phyloP scores from a whole-genome alignment of 768 basidiomycete genomes.

The Lepiota venenata region DNA sequence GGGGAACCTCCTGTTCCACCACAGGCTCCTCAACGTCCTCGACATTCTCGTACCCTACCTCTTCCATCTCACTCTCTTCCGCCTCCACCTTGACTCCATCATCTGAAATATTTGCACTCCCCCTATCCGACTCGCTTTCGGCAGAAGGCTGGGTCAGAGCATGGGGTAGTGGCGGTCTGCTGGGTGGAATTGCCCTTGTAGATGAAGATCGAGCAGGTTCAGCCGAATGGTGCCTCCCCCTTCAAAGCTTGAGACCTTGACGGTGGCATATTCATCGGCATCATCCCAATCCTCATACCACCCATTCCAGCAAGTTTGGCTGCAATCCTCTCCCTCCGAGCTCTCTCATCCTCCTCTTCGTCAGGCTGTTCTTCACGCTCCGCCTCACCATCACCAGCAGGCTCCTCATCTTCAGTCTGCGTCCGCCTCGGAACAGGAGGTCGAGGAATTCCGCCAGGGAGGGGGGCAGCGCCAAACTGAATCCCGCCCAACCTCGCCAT shows the following conservation, averaged over 20 bases:
- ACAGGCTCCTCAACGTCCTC: conserved; percentile 39
- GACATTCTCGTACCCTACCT: conserved; percentile 56
- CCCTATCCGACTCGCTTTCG: conserved; percentile 44
- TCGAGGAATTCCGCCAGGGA: background rate
- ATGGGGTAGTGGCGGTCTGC: conserved; percentile 18
- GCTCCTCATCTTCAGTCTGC: conserved; percentile 11
- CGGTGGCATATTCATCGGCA: conserved; percentile 37
- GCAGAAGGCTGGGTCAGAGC: conserved; percentile 5
- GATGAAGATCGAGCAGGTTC: conserved; percentile 17
- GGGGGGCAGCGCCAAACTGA: conserved; percentile 64
- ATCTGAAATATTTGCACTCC: conserved; percentile 43
- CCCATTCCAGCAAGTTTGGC: conserved; percentile 53
- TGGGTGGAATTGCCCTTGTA: conserved; percentile 4
- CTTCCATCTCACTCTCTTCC: conserved; percentile 73
- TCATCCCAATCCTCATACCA: conserved; percentile 57
- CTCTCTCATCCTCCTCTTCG: conserved; percentile 65
- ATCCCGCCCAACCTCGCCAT: conserved; percentile 93
- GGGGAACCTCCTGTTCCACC: conserved; percentile 33
- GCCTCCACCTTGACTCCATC: conserved; percentile 65
- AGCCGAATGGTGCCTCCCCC: conserved; percentile 17
- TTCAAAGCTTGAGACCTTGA: conserved; percentile 26
- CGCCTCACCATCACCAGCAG: conserved; percentile 18
- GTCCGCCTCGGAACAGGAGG: conserved; percentile 29
- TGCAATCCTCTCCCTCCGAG: conserved; percentile 49
- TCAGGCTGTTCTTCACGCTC: conserved; percentile 22